These are phyloP conservation scores for Diplodia intermedia DNA, from an alignment of 2,329 filamentous ascomycete genomes.

Conservation along the genomic window DNA sequence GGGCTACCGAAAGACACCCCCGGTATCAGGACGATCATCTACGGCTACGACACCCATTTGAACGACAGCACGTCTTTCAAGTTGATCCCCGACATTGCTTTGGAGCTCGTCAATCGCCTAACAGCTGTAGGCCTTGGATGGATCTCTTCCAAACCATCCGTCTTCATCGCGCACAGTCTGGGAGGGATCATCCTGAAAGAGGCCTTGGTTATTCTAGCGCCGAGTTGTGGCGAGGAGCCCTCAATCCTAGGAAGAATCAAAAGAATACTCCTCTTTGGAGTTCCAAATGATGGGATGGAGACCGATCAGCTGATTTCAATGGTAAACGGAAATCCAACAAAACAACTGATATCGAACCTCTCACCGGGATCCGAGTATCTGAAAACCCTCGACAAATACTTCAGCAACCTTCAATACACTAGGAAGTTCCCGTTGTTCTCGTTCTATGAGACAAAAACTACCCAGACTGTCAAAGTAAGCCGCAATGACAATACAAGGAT, in stretches of 20 bases:
- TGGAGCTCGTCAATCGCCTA: background rate
- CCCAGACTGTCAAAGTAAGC: background rate
- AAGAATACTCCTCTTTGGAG: background rate
- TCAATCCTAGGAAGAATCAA: background rate
- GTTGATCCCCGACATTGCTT: background rate
- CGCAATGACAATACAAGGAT: too few species aligned
- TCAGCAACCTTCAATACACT: background rate
- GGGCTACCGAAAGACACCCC: background rate
- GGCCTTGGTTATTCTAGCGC: background rate
- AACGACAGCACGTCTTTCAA: slow-evolving; percentile 4
- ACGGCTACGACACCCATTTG: slow-evolving; percentile 6
- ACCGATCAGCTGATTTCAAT: background rate
- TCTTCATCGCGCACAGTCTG: background rate
- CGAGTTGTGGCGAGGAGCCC: background rate
- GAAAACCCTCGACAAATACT: background rate
- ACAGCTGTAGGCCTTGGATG: background rate
- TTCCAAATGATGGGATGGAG: background rate
- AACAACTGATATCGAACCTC: background rate
- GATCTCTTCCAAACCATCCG: background rate
- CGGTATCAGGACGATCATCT: slow-evolving; percentile 1
- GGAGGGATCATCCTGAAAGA: slow-evolving; percentile 10
- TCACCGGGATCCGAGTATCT: background rate
- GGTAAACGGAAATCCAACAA: background rate
- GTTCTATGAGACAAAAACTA: slow-evolving; percentile 1
- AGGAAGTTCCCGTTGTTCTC: background rate